Conservation (phyloP, 305 asterid species). For the Solanum hybrid region DNA sequence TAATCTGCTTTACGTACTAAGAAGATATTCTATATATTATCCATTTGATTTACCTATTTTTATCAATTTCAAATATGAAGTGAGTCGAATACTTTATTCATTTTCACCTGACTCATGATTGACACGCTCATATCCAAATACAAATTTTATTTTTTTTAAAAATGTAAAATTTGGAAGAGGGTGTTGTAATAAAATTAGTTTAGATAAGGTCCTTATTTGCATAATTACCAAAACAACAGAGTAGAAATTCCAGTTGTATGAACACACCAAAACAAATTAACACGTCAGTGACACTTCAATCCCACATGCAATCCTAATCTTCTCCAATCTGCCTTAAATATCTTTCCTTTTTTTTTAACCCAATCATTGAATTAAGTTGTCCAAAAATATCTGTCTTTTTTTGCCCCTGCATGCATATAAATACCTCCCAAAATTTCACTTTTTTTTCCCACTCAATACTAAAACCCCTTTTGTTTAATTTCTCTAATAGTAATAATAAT, state of each 20-base stretch:
- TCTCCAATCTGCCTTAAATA: neutral
- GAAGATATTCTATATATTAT: too few species aligned
- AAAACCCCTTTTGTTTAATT: neutral
- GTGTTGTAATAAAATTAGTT: neutral
- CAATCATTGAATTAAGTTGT: conserved; percentile 19
- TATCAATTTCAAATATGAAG: too few species aligned
- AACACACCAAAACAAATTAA: conserved; percentile 15
- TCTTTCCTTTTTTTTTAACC: neutral
- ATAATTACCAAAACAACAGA: neutral
- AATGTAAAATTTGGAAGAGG: neutral
- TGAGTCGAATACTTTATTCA: too few species aligned
- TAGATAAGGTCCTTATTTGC: neutral
- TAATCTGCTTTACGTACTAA: too few species aligned
- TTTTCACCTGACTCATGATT: neutral
- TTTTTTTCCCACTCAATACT: neutral
- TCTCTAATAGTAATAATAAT: conserved; percentile 4
- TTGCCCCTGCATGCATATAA: conserved; percentile 15
- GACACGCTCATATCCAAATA: neutral
- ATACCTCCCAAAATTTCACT: neutral
- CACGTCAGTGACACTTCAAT: conserved; percentile 59
- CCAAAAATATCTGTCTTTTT: neutral
- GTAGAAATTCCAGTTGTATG: neutral
- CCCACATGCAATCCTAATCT: conserved; percentile 27
- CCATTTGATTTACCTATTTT: too few species aligned
- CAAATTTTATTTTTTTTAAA: too few species aligned